phyloP scores from a whole-genome alignment of 1,284 basidiomycete species.

The Pseudozyma thailandica region DNA sequence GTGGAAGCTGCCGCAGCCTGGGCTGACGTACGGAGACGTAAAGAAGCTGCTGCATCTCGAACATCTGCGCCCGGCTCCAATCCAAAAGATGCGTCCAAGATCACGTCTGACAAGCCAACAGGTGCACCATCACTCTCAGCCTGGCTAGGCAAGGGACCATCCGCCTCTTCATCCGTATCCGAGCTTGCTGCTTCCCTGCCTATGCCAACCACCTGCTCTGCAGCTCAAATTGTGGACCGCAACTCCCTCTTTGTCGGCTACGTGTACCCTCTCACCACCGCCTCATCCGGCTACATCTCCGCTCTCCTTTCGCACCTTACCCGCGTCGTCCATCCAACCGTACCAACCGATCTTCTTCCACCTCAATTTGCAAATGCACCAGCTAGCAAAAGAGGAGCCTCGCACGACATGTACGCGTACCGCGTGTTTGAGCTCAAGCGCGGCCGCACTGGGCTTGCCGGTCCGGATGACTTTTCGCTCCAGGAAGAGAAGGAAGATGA shows the following conservation, averaged over 20 bases:
- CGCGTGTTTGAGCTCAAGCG: slow-evolving; percentile 60
- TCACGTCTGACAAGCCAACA: no score
- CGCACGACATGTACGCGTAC: slow-evolving; percentile 66
- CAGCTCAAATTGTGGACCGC: slow-evolving; percentile 61
- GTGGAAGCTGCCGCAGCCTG: slow-evolving; percentile 42
- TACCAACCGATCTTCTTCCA: slow-evolving; percentile 52
- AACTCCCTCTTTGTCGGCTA: slow-evolving; percentile 65
- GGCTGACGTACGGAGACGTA: slow-evolving; percentile 35
- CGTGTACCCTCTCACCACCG: slow-evolving; percentile 57
- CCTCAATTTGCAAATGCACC: slow-evolving; percentile 53
- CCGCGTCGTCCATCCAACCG: slow-evolving; percentile 58
- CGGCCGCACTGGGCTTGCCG: slow-evolving; percentile 53
- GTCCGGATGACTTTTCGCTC: slow-evolving; percentile 62
- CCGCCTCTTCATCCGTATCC: slow-evolving; percentile 33
- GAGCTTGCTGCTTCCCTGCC: slow-evolving; percentile 44
- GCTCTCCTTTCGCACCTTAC: slow-evolving; percentile 58
- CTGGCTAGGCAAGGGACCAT: slow-evolving; percentile 52
- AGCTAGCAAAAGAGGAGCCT: slow-evolving; percentile 47
- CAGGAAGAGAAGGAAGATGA: slow-evolving; percentile 64
- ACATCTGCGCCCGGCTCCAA: not conserved
- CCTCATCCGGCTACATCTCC: slow-evolving; percentile 36
- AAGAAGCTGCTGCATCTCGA: slow-evolving; percentile 15
- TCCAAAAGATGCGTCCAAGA: not conserved
- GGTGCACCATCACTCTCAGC: slow-evolving; percentile 35
- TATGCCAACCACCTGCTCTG: slow-evolving; percentile 50